Conservation (phyloP, 441 rosid species). For the Mallotus japonicus region DNA sequence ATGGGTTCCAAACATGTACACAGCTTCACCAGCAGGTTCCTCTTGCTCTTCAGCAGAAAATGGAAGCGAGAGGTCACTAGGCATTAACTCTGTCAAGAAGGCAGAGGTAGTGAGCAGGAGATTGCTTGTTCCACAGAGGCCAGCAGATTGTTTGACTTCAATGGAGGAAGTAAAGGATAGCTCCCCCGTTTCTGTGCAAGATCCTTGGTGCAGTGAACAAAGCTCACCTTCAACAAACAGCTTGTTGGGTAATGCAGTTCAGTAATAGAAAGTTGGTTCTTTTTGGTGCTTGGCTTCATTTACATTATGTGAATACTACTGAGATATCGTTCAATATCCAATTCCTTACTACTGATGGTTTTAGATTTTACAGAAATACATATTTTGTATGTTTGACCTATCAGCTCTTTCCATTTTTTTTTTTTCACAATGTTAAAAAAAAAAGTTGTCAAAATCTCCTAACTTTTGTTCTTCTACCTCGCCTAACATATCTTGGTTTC, state of each 20-base stretch:
- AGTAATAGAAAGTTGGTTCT: constrained; percentile 29
- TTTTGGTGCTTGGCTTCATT: background rate
- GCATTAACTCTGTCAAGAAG: constrained; percentile 33
- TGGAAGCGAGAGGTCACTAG: constrained; percentile 43
- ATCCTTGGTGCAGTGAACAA: constrained; percentile 81
- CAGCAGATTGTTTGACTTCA: constrained; percentile 34
- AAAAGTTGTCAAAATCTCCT: background rate
- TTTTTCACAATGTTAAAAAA: constrained; percentile 9
- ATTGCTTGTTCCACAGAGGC: constrained; percentile 41
- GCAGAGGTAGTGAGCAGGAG: constrained; percentile 40
- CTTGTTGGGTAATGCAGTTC: constrained; percentile 58
- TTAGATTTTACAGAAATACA: background rate
- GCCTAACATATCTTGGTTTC: no score
- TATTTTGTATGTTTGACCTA: constrained; percentile 5
- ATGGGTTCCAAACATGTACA: constrained; percentile 53
- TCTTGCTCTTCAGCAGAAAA: constrained; percentile 43
- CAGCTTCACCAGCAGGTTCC: constrained; percentile 51
- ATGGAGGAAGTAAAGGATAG: constrained; percentile 52
- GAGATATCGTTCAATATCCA: background rate
- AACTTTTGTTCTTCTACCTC: no score
- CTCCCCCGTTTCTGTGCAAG: constrained; percentile 84
- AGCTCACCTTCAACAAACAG: constrained; percentile 92
- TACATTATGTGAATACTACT: constrained; percentile 26
- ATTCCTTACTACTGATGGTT: background rate
- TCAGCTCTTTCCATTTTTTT: background rate